Conservation (phyloP, 768 basidiomycete species). For the Pulveroboletus sp. region DNA sequence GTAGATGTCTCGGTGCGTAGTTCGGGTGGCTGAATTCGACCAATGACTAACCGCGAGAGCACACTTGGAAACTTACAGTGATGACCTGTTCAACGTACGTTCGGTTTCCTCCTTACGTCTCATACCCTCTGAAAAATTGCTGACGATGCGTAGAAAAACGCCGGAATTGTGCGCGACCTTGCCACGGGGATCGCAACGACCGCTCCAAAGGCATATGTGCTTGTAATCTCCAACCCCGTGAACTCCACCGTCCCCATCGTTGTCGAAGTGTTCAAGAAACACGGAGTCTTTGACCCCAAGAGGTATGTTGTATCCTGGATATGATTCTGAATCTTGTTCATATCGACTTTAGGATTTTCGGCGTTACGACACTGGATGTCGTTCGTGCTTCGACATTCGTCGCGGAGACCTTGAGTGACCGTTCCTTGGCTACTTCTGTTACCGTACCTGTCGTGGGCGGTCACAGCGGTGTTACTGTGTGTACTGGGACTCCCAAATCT, state of each 20-base stretch:
- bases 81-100: conserved; percentile 90
- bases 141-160: conserved; percentile 72
- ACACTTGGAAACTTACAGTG: conserved; percentile 44
- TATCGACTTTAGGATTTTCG: conserved; percentile 66
- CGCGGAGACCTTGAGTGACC: conserved; percentile 67
- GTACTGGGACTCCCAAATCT: conserved; percentile 20
- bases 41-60: conserved; percentile 9
- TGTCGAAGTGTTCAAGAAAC: conserved; percentile 91
- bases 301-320: conserved; percentile 44
- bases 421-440: conserved; percentile 55
- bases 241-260: conserved; percentile 99
- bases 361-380: conserved; percentile 97
- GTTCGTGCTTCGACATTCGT: conserved; percentile 98
- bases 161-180: conserved; percentile 91
- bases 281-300: conserved; percentile 88
- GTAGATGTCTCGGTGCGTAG: conserved; percentile 50
- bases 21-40: not conserved
- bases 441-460: conserved; percentile 91
- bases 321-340: not conserved
- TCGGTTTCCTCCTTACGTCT: not conserved
- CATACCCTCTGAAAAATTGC: not conserved
- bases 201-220: conserved; percentile 86
- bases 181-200: conserved; percentile 82
- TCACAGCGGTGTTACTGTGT: conserved; percentile 85
- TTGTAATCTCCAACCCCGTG: conserved; percentile 99